A percentile compares a stretch with the other conserved stretches of the same genome.
Conservation (phyloP, 23 red algal species). For the Chondrus crispus region DNA sequence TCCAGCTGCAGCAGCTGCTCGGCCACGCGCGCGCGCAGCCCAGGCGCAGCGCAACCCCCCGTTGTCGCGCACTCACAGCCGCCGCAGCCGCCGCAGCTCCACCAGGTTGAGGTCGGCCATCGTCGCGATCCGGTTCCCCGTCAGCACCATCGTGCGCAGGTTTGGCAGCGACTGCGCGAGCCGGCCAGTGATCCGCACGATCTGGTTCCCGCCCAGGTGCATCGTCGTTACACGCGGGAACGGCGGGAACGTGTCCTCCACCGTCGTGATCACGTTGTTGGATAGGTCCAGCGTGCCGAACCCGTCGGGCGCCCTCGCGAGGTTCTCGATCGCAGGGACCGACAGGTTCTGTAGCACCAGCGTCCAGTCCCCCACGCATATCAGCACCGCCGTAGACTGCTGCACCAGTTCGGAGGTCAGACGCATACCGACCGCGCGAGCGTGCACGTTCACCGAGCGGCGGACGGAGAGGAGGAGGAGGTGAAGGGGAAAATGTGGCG, state of each 20-base stretch:
- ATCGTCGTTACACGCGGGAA: constrained; percentile 57
- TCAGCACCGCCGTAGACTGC: constrained; percentile 38
- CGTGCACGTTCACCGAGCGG: too few species aligned
- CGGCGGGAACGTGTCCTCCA: constrained; percentile 64
- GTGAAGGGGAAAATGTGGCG: too few species aligned
- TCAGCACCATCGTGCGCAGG: constrained; percentile 67
- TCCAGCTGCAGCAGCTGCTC: too few species aligned
- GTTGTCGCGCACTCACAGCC: too few species aligned
- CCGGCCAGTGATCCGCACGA: not conserved
- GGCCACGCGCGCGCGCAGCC: too few species aligned
- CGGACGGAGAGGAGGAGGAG: too few species aligned
- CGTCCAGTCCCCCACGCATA: constrained; percentile 77
- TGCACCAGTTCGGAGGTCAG: constrained; percentile 66
- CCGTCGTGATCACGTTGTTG: constrained; percentile 35
- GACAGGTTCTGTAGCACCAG: constrained; percentile 63
- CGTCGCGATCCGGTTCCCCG: constrained; percentile 51
- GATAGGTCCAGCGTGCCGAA: constrained; percentile 78
- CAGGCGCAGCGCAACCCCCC: too few species aligned
- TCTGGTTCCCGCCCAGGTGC: constrained; percentile 44
- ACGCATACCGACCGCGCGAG: too few species aligned
- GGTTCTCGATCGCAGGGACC: constrained; percentile 59
- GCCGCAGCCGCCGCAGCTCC: too few species aligned
- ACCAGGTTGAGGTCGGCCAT: constrained; percentile 32
- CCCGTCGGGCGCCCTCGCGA: constrained; percentile 38
- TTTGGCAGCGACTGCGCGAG: constrained; percentile 58